Base-by-base conservation (phyloP, 768 basidiomycete genomes). In the Auriscalpium orientale region DNA sequence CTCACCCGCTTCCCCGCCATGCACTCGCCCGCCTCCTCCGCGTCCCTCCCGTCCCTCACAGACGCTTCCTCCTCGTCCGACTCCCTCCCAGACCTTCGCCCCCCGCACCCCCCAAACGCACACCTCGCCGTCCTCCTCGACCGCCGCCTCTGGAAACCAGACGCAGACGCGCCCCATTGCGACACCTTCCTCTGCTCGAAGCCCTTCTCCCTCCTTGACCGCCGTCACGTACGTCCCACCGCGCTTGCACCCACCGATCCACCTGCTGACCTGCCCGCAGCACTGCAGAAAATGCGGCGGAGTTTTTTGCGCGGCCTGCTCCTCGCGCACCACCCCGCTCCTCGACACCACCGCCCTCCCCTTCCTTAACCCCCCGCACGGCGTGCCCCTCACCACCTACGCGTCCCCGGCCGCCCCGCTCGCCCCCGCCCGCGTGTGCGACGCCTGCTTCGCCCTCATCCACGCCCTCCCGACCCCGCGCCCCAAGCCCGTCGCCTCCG, bases 201-300 rank as follows among this genome's bases (percentile, higher is more conserved):
- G 59, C 68, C 68, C 51, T 91, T 91, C 68, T 79, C 81, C 57
- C 67, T 91, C 57, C 78, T 84, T 46, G 85, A 88, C 60, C 85
- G 89, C 59, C 81, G 82, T 71, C 89, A 91, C 66, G 85, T 87
- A 65, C 64, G 85, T 77, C 15, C 48, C 34, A 18, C 10, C 10
- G 58, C 48, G 36, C 36, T n/a, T 54, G 53, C 38, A 44, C 34
- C 49, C 20, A 54, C 51, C n/a, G n/a, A 36, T n/a, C 35, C 33
- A 20, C 35, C 18, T 16, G 46, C 34, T 51, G 36, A n/a, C 45
- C 34, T 50, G 21, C 35, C n/a, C 54, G 43, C 65, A 87, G 85
- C 89, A 91, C 58, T 91, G 89, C 70, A 80, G 89, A 67, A 91
- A 90, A 67, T 91, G 89, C 61, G 89, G 89, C 50, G 87, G 87